Percentiles rank a stretch among this genome's conserved stretches.
phyloP scores from a whole-genome alignment of 192 early-diverging fungal genomes.

The Coemansia sp. region DNA sequence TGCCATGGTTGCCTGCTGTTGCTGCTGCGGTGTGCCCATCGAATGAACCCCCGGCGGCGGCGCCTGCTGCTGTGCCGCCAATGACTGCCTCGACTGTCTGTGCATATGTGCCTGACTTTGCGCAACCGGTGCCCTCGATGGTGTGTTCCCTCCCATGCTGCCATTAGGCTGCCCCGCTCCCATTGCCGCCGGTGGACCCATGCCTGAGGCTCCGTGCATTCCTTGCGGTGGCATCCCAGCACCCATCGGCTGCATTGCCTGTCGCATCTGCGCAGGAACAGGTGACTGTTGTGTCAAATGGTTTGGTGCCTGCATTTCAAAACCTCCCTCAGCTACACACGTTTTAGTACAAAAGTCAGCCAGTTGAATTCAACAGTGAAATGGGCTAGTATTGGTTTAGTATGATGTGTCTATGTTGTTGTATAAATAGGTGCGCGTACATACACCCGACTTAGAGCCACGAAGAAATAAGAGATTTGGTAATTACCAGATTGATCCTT shows the following conservation, averaged over 20 bases:
- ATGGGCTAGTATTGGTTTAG: no score
- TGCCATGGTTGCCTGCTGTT: conserved; percentile 14
- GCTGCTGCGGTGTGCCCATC: conserved; percentile 11
- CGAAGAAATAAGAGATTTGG: neutral
- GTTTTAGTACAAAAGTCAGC: neutral
- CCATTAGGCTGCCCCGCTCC: conserved; percentile 31
- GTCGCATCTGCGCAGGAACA: conserved; percentile 37
- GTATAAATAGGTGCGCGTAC: no score
- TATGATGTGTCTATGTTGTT: no score
- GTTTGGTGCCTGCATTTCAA: conserved; percentile 46
- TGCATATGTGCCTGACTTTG: conserved; percentile 25
- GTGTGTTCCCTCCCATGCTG: conserved; percentile 22
- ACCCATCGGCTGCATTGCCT: conserved; percentile 30
- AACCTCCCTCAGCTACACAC: neutral
- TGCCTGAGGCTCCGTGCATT: conserved; percentile 30
- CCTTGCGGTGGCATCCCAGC: conserved; percentile 38
- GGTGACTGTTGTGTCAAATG: conserved; percentile 41
- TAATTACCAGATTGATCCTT: neutral
- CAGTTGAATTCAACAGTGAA: neutral
- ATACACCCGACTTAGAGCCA: no score
- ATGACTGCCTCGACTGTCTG: conserved; percentile 28
- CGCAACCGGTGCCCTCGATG: conserved; percentile 13
- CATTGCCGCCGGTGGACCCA: conserved; percentile 24
- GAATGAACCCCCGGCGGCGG: conserved; percentile 2
- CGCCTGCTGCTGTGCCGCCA: conserved; percentile 6